Evolutionary conservation across 257 asterid species (phyloP).

Genomic region (Primulina huaijiensis): DNA sequence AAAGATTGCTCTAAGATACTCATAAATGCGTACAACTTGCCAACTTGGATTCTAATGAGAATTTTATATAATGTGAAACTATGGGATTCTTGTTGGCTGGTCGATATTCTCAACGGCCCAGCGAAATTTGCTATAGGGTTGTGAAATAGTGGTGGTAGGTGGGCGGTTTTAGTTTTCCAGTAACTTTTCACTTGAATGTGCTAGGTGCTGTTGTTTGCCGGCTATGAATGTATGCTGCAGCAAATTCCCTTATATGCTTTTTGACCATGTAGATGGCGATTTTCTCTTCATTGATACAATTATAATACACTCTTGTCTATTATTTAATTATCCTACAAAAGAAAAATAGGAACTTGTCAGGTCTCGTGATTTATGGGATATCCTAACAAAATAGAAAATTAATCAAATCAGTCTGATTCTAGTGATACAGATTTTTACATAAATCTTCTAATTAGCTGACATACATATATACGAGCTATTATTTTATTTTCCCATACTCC

Average conservation of each 20-base stretch:
- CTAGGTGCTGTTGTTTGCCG: not conserved
- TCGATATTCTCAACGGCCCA: not conserved
- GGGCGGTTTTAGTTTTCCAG: not conserved
- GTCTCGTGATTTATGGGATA: not conserved
- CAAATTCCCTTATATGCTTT: slow-evolving; percentile 1
- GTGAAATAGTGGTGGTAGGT: not conserved
- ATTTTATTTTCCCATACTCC: too few relatives aligned
- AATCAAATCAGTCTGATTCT: too few relatives aligned
- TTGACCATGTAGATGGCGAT: not conserved
- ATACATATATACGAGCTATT: too few relatives aligned
- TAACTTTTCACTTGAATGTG: not conserved
- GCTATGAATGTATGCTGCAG: not conserved
- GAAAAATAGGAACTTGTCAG: not conserved
- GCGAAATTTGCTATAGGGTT: not conserved
- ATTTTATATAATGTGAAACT: slow-evolving; percentile 5
- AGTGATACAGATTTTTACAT: not conserved
- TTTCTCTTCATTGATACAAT: not conserved
- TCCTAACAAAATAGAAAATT: not conserved
- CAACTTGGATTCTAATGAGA: slow-evolving; percentile 18
- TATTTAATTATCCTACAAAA: not conserved
- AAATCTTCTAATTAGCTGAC: not conserved
- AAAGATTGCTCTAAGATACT: slow-evolving; percentile 23
- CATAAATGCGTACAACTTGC: slow-evolving; percentile 16
- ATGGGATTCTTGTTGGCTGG: slow-evolving; percentile 8
- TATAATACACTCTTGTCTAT: not conserved